Conservation (phyloP, 352 stramenopile species). For the Globisporangium barbulae region DNA sequence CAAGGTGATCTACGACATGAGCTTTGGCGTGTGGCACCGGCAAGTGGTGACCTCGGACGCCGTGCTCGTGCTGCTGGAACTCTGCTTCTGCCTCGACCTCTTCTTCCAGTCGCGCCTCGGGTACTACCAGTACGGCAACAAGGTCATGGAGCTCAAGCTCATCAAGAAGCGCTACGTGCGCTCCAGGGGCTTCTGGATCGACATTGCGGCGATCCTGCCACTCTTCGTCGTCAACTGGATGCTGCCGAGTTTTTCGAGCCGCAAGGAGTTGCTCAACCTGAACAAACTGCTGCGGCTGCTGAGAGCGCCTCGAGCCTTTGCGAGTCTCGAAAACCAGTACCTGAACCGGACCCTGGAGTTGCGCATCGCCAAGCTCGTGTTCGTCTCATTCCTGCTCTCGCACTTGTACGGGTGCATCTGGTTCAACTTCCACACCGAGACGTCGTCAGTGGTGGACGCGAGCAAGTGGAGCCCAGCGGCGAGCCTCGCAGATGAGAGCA, state of each 20-base stretch:
- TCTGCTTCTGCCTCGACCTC: slow-evolving; percentile 42
- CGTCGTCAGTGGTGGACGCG: slow-evolving; percentile 2
- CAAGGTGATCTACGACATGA: slow-evolving; percentile 36
- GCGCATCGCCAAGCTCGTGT: slow-evolving; percentile 43
- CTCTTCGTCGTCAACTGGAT: slow-evolving; percentile 52
- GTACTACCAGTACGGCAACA: slow-evolving; percentile 70
- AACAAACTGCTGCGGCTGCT: slow-evolving; percentile 56
- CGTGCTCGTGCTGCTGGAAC: slow-evolving; percentile 34
- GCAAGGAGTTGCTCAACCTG: slow-evolving; percentile 38
- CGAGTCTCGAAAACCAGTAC: slow-evolving; percentile 36
- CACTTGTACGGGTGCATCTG: slow-evolving; percentile 58
- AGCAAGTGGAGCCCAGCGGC: slow-evolving; percentile 8
- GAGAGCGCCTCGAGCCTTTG: slow-evolving; percentile 17
- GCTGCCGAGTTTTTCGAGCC: slow-evolving; percentile 12
- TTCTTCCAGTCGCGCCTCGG: slow-evolving; percentile 45
- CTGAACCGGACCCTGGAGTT: slow-evolving; percentile 39
- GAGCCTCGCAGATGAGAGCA: slow-evolving; percentile 7
- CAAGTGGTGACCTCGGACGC: slow-evolving; percentile 15
- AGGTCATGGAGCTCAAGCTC: slow-evolving; percentile 43
- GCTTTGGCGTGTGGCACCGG: slow-evolving; percentile 13
- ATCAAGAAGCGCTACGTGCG: slow-evolving; percentile 40
- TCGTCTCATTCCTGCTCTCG: slow-evolving; percentile 38
- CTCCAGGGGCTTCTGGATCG: slow-evolving; percentile 31
- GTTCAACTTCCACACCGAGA: slow-evolving; percentile 50
- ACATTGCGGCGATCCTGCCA: slow-evolving; percentile 37